Base-by-base conservation (phyloP, 352 stramenopile species). In the Blastocystis sp. region DNA sequence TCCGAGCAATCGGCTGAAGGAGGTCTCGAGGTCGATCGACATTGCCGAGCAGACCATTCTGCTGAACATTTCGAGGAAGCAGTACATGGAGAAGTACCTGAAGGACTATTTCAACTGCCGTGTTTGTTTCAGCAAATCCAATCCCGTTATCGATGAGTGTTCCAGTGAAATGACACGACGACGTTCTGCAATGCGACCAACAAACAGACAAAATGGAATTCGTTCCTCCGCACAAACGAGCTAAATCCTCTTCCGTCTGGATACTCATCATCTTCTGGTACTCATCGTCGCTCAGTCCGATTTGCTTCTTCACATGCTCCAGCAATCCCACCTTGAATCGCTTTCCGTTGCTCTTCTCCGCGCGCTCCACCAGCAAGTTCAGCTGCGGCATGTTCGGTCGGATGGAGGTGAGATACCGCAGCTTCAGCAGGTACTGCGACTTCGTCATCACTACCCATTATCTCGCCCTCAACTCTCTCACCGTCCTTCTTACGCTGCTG, bases 21-120 rank as follows among this genome's bases (percentile, higher is more conserved):
- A 85, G 50, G 74, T 85, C 16, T 85, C 74, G 9, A 21, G 61
- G 39, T 85, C 74, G 13, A 85, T 85, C 74, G 60, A 62, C 24
- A 85, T 85, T n/a, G 51, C 74, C 19, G 55, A 69, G 51, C 74
- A 85, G 74, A 85, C 65, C 24, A 85, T 85, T 41, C 9, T 67
- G 16, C 33, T 85, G 74, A 85, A 85, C 45, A 85, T 85, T n/a
- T 66, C 50, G 51, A 85, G 31, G 74, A 85, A 85, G 60, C 4
- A 70, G 61, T 69, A 59, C 51, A 67, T 85, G 50, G 29, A 33
- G 6, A 21, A 51, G 26, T 69, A 37, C 26, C 13, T 85, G 41
- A 85, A 69, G 45, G 74, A 85, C 51, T 85, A 50, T 24, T 85
- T 85, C 26, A 24, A 6, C 16, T 69, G 1, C 3, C n/a, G 1